Conservation (phyloP, 2,329 filamentous ascomycete genomes). For the Didymella pomorum region DNA sequence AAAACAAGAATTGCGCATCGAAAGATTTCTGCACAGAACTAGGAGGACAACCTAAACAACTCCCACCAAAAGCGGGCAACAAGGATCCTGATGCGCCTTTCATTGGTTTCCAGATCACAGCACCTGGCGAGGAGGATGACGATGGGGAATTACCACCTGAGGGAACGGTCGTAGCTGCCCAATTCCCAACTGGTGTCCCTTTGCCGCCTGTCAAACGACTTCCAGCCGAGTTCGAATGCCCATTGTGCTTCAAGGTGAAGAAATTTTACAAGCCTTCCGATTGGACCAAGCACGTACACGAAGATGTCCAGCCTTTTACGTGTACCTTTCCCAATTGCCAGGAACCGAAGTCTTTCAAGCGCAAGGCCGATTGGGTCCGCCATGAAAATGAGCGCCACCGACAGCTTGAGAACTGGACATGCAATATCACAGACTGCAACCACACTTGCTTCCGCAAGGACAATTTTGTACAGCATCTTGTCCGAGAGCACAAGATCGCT, state of each 20-base stretch:
- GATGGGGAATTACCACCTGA: constrained; percentile 73
- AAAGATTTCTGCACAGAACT: constrained; percentile 69
- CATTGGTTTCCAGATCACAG: constrained; percentile 63
- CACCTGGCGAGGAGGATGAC: constrained; percentile 66
- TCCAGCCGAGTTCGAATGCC: constrained; percentile 89
- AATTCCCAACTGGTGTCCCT: constrained; percentile 82
- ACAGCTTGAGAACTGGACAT: constrained; percentile 90
- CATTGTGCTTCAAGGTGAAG: constrained; percentile 84
- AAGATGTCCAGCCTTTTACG: constrained; percentile 91
- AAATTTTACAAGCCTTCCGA: constrained; percentile 91
- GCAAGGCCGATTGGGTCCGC: constrained; percentile 94
- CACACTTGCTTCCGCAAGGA: constrained; percentile 88
- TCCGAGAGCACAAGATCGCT: constrained; percentile 85
- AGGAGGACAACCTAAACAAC: constrained; percentile 70
- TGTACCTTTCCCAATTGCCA: constrained; percentile 86
- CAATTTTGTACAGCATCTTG: constrained; percentile 91
- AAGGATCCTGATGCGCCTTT: constrained; percentile 66
- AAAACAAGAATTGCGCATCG: constrained; percentile 66
- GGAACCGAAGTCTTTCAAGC: constrained; percentile 90
- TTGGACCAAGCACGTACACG: constrained; percentile 96
- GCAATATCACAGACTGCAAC: constrained; percentile 78
- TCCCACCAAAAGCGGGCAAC: constrained; percentile 67
- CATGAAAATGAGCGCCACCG: constrained; percentile 93
- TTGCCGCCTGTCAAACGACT: constrained; percentile 78
- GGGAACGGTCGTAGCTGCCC: constrained; percentile 72